Evolutionary conservation across 371 early-diverging fungal genomes (phyloP), one percentile per base, ranked within the genome.

Genomic region (Entomophthora muscae): DNA sequence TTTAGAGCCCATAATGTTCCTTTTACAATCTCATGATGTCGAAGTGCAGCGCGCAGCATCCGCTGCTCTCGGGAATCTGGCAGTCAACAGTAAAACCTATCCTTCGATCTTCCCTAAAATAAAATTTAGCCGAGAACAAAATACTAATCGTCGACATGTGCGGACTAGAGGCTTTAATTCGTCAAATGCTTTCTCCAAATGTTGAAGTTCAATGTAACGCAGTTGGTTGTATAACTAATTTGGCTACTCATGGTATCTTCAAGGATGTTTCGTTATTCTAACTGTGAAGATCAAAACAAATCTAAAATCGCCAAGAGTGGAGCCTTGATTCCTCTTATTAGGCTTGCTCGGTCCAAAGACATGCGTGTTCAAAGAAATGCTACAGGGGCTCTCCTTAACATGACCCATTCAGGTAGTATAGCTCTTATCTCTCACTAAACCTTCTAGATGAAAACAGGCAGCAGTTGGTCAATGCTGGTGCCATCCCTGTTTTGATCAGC

Each of bases 221-320:
- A n/a, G 93, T 92, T 26, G 95, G 95, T 2, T 93, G 93, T 76
- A 90, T 94, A 64, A 94, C 95, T 0, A 94, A 94, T 66, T 78
- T 94, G 62, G 92, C 92, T 1, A 91, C 92, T 10, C 83, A 84
- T 72, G 86, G 86, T 85, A 78, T 31, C 17, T 5, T 42, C 42
- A 17, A 5, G 42, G n/a, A 52, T 57, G 27, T 52, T 21, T 23
- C 3, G 61, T 26, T 29, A 28, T 66, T 22, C 23, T 42, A 12
- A 61, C 24, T 33, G 32, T 42, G 31, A 23, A 83, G 93, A 94
- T 64, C 89, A 86, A 60, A 94, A 91, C 75, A 93, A 93, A 72
- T 78, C 83, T 30, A 81, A 78, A 64, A 92, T 94, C 66, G 90
- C 93, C 54, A 81, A 83, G 66, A 87, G 87, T 30, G 91, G 90